phyloP scores from a whole-genome alignment of 257 asterid genomes.

The Handroanthus guayacan region DNA sequence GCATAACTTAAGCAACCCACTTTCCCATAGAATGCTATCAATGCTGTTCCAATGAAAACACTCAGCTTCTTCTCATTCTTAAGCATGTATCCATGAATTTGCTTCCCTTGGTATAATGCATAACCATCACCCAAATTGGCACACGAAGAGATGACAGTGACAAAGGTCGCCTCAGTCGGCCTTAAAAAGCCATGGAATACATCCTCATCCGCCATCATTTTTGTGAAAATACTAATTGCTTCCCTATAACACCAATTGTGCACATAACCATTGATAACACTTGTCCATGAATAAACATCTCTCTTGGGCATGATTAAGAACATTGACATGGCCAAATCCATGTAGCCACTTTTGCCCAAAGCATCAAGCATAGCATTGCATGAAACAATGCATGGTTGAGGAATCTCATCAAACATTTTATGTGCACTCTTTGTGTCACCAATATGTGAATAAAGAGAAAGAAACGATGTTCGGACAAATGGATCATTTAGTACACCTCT shows the following conservation, averaged over 20 bases:
- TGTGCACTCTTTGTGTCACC: constrained; percentile 56
- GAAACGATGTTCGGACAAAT: constrained; percentile 72
- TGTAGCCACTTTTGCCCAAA: constrained; percentile 65
- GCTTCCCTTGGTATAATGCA: constrained; percentile 72
- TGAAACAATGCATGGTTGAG: constrained; percentile 65
- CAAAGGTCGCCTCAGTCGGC: constrained; percentile 91
- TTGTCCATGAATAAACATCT: constrained; percentile 90
- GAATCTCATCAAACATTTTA: constrained; percentile 71
- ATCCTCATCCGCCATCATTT: constrained; percentile 68
- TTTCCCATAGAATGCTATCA: constrained; percentile 81
- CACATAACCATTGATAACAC: constrained; percentile 66
- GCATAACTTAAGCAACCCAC: constrained; percentile 65
- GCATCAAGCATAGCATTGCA: constrained; percentile 82
- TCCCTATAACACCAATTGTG: constrained; percentile 58
- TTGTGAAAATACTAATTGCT: constrained; percentile 55
- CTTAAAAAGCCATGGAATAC: constrained; percentile 49
- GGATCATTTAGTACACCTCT: constrained; percentile 75
- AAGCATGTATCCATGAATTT: constrained; percentile 75
- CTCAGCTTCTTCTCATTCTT: constrained; percentile 61
- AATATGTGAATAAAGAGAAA: constrained; percentile 55
- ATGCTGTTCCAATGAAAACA: constrained; percentile 65
- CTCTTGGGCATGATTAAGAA: constrained; percentile 59
- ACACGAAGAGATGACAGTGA: constrained; percentile 69
- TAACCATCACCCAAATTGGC: constrained; percentile 56
- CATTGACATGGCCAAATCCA: constrained; percentile 57